Evolutionary conservation across 148 eudicot species (phyloP).

Genomic region (Amaranthus hypochondriacus): DNA sequence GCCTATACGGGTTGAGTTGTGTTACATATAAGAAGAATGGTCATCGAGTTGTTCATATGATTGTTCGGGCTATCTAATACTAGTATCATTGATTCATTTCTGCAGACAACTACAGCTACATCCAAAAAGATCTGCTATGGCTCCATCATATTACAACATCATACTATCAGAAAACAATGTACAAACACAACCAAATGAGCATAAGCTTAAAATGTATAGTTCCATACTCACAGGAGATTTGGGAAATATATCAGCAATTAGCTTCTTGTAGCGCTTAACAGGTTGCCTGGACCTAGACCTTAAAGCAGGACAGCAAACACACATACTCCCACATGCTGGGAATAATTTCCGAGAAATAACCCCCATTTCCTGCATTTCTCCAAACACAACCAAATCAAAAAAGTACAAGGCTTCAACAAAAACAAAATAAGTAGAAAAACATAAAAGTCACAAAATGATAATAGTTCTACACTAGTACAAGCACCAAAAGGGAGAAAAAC

Average conservation of each 20-base stretch:
- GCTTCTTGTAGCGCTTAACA: slow-evolving; percentile 89
- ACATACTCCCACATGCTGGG: slow-evolving; percentile 92
- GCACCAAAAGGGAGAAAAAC: background rate
- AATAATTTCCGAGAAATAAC: slow-evolving; percentile 79
- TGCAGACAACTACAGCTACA: background rate
- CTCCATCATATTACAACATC: background rate
- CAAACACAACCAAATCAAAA: slow-evolving; percentile 4
- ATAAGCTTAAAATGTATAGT: background rate
- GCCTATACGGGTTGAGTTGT: too few relatives aligned
- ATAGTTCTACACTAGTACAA: background rate
- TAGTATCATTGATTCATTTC: too few relatives aligned
- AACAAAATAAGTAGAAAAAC: too few relatives aligned
- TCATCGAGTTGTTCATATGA: too few relatives aligned
- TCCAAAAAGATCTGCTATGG: background rate
- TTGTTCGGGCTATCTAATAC: too few relatives aligned
- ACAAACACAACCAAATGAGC: background rate
- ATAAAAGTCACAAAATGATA: too few relatives aligned
- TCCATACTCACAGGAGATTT: slow-evolving; percentile 69
- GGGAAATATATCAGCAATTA: slow-evolving; percentile 87
- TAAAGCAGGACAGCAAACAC: slow-evolving; percentile 94
- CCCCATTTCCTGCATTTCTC: slow-evolving; percentile 61
- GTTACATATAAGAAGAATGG: too few relatives aligned
- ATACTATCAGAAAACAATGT: too few relatives aligned
- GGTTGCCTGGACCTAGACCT: slow-evolving; percentile 87
- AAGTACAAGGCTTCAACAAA: background rate